Evolutionary conservation across 768 basidiomycete species (phyloP).

Genomic region (Lentinula lateritia): DNA sequence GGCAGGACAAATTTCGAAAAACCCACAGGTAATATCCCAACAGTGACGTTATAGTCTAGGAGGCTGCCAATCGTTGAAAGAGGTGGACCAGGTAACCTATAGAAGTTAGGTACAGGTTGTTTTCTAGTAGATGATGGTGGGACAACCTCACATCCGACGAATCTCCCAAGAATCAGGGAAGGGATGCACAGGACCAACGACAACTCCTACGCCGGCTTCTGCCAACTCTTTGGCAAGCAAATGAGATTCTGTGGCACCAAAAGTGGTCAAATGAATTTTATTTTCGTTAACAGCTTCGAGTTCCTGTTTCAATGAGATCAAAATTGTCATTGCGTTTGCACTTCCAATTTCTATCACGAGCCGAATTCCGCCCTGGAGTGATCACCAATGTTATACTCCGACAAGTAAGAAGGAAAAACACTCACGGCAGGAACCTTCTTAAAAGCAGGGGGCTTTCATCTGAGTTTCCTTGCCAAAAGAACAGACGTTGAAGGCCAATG

Average conservation of each 20-base stretch:
- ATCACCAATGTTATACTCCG: too few species aligned
- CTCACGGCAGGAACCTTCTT: conserved; percentile 17
- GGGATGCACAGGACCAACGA: conserved; percentile 57
- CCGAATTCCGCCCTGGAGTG: too few species aligned
- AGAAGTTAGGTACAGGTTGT: neutral
- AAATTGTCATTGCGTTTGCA: conserved; percentile 71
- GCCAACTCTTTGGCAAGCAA: conserved; percentile 61
- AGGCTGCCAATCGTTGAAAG: conserved; percentile 50
- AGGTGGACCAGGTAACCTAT: conserved; percentile 66
- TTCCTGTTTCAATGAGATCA: conserved; percentile 56
- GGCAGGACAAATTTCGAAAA: conserved; percentile 22
- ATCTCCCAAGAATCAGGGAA: conserved; percentile 62
- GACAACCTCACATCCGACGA: neutral
- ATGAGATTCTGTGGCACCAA: conserved; percentile 57
- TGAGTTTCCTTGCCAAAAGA: conserved; percentile 12
- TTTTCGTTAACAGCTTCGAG: conserved; percentile 26
- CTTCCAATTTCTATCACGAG: conserved; percentile 64
- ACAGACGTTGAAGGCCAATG: conserved; percentile 28
- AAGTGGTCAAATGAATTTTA: conserved; percentile 40
- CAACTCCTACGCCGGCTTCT: conserved; percentile 60
- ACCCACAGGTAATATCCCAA: conserved; percentile 45
- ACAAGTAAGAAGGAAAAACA: neutral
- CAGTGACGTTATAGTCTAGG: conserved; percentile 54
- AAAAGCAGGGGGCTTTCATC: conserved; percentile 8
- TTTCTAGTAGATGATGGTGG: neutral